Percentiles rank a stretch among this genome's conserved stretches.
Evolutionary conservation across 768 basidiomycete species (phyloP).

Genomic region (Russula sp.): DNA sequence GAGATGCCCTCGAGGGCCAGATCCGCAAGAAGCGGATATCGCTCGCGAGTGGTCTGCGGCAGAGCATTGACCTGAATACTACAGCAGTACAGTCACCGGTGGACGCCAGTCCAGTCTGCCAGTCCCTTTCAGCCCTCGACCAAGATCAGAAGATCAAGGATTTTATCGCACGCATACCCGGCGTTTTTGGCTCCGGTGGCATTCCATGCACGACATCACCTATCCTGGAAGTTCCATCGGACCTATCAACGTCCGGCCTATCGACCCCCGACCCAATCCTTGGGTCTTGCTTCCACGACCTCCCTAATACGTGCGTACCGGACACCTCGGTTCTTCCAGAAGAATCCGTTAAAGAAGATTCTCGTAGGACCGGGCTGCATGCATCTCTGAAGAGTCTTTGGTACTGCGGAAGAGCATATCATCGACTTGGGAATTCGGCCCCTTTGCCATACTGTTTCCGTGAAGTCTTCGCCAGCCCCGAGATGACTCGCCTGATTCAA

Average conservation of each 20-base stretch:
- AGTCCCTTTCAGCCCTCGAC: constrained; percentile 4
- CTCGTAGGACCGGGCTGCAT: not conserved
- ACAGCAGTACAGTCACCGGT: not conserved
- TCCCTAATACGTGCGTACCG: not conserved
- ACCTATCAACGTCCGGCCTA: not conserved
- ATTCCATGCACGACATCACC: not conserved
- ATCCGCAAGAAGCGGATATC: not conserved
- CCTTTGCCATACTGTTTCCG: not conserved
- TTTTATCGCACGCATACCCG: not conserved
- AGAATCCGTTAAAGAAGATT: not conserved
- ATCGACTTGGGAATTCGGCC: not conserved
- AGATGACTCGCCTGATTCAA: not conserved
- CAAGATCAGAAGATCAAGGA: constrained; percentile 4
- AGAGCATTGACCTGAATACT: not conserved
- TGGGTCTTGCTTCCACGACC: constrained; percentile 2
- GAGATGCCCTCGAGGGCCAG: not conserved
- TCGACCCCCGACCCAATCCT: not conserved
- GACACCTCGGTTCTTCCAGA: not conserved
- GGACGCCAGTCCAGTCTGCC: not conserved
- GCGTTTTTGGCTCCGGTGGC: not conserved
- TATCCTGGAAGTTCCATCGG: constrained; percentile 2
- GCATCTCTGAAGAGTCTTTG: constrained; percentile 4
- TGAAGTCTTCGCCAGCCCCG: not conserved
- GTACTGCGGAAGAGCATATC: constrained; percentile 5
- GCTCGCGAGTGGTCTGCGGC: not conserved